A percentile compares a stretch with the other conserved stretches of the same genome.
phyloP scores from a whole-genome alignment of 768 basidiomycete genomes.

The Lyophyllum atratum region DNA sequence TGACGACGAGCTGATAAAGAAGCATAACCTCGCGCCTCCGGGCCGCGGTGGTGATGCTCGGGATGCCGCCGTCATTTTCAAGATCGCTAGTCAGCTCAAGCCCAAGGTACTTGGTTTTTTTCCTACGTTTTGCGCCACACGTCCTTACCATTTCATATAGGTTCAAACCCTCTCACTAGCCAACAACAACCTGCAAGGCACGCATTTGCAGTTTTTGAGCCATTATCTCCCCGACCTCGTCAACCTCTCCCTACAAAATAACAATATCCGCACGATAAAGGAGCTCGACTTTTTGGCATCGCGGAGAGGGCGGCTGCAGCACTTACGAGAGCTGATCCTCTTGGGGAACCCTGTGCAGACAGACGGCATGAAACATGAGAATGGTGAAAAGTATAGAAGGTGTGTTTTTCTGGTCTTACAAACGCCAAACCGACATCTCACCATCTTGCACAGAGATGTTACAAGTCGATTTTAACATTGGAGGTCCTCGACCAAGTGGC shows the following conservation, averaged over 20 bases:
- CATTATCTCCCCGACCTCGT: slow-evolving; percentile 79
- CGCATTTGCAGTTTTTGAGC: slow-evolving; percentile 59
- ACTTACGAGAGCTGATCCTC: slow-evolving; percentile 73
- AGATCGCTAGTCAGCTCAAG: slow-evolving; percentile 76
- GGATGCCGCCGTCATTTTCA: slow-evolving; percentile 86
- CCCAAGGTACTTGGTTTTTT: slow-evolving; percentile 54
- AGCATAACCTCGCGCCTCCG: slow-evolving; percentile 69
- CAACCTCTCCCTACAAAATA: slow-evolving; percentile 81
- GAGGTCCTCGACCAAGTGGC: slow-evolving; percentile 84
- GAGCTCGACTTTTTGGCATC: slow-evolving; percentile 70
- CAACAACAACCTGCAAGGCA: slow-evolving; percentile 64
- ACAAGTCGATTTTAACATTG: slow-evolving; percentile 79
- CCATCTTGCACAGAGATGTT: slow-evolving; percentile 59
- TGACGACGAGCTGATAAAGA: slow-evolving; percentile 76
- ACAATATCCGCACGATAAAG: slow-evolving; percentile 66
- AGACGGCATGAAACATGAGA: slow-evolving; percentile 54
- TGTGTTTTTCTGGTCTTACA: slow-evolving; percentile 32
- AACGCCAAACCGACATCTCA: neutral
- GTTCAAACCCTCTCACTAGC: slow-evolving; percentile 85
- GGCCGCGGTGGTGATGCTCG: slow-evolving; percentile 64
- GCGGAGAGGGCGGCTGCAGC: slow-evolving; percentile 56
- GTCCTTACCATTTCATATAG: slow-evolving; percentile 33
- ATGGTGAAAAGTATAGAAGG: slow-evolving; percentile 70
- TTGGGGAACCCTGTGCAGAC: slow-evolving; percentile 77
- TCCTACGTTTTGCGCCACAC: neutral